phyloP scores from a whole-genome alignment of 2,329 filamentous ascomycete genomes.

The Orbilia oligospora region DNA sequence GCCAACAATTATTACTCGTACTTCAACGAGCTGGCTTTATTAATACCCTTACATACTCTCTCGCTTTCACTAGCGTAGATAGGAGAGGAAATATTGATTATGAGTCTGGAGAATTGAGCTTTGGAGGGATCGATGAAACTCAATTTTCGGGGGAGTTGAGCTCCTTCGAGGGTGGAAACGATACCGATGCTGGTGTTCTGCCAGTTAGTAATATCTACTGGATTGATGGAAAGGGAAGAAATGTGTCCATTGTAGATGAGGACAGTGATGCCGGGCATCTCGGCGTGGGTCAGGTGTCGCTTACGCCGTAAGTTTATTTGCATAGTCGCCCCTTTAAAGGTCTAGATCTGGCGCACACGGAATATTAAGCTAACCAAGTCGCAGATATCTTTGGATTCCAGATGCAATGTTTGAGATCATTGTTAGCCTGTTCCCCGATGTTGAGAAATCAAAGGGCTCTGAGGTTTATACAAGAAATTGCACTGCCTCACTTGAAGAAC shows the following conservation, averaged over 20 bases:
- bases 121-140: constrained; percentile 47
- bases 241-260: constrained; percentile 34
- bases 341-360: too few species aligned
- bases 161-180: constrained; percentile 20
- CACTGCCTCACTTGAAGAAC: neutral
- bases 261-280: constrained; percentile 31
- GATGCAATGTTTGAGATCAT: constrained; percentile 48
- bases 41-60: constrained; percentile 49
- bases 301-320: constrained; percentile 42
- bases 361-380: neutral
- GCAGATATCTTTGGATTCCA: constrained; percentile 55
- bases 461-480: constrained; percentile 35
- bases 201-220: constrained; percentile 52
- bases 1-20: constrained; percentile 45
- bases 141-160: constrained; percentile 43
- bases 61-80: constrained; percentile 41
- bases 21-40: constrained; percentile 34
- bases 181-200: constrained; percentile 9
- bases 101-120: constrained; percentile 32
- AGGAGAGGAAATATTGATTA: constrained; percentile 24
- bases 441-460: constrained; percentile 14
- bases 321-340: neutral
- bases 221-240: constrained; percentile 33
- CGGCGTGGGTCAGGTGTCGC: constrained; percentile 23
- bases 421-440: constrained; percentile 37